These are phyloP conservation scores for Chaetomium cochliodes DNA, from an alignment of 495 filamentous ascomycete genomes.

Conservation along the genomic window DNA sequence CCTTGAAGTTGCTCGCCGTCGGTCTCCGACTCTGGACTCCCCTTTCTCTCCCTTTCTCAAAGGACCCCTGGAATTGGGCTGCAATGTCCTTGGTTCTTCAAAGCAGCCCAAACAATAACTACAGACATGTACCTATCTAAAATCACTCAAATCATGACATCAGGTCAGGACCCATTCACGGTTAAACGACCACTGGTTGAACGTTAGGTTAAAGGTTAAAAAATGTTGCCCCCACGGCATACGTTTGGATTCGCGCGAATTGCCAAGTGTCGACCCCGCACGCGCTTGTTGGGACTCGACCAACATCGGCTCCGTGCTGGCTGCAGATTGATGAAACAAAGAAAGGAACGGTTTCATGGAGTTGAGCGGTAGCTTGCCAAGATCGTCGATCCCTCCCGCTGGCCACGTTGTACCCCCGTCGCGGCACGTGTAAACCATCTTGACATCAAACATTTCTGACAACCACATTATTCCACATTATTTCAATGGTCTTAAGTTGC, in stretches of 20 bases:
- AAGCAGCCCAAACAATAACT: background rate
- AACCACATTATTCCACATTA: no score
- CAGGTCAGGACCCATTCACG: background rate
- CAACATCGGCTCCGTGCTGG: background rate
- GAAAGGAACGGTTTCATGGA: background rate
- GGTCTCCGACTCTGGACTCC: slow-evolving; percentile 1
- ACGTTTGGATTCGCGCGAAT: background rate
- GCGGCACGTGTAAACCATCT: background rate
- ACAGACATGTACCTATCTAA: no score
- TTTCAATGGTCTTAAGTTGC: no score
- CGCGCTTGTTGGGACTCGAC: background rate
- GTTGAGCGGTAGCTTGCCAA: background rate
- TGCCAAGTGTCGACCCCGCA: background rate
- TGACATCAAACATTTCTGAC: no score
- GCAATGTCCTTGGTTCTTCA: background rate
- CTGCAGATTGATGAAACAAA: background rate
- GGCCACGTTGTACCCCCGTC: slow-evolving; percentile 9
- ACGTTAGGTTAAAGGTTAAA: no score
- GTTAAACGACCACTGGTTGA: background rate
- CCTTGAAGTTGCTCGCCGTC: background rate
- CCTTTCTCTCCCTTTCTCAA: background rate
- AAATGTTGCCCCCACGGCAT: background rate
- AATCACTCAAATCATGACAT: background rate
- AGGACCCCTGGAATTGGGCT: background rate
- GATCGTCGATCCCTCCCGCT: slow-evolving; percentile 2